Percentiles rank a stretch among this genome's conserved stretches.
Evolutionary conservation across 352 stramenopile genomes (phyloP).

Genomic region (Phytophthora crassamura): DNA sequence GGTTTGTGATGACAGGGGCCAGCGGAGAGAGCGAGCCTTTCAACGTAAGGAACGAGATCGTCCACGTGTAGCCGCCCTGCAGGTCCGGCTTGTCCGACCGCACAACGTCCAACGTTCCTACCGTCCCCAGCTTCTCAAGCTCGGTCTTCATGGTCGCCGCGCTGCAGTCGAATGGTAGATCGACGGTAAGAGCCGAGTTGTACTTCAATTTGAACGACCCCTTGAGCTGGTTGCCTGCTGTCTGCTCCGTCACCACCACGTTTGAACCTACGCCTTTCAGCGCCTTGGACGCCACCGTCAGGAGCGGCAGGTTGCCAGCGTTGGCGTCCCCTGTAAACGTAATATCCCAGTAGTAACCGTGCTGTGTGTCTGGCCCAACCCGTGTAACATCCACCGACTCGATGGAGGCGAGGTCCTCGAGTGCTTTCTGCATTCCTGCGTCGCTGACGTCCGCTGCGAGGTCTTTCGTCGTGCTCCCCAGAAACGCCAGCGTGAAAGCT

Average conservation of each 20-base stretch:
- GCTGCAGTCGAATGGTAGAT: slow-evolving; percentile 84
- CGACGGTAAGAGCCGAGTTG: slow-evolving; percentile 52
- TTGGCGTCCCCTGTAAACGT: slow-evolving; percentile 83
- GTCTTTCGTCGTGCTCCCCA: slow-evolving; percentile 86
- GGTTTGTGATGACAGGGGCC: slow-evolving; percentile 28
- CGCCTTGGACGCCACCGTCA: slow-evolving; percentile 55
- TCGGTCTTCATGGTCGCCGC: slow-evolving; percentile 71
- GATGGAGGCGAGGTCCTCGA: slow-evolving; percentile 68
- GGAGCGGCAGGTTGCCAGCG: slow-evolving; percentile 59
- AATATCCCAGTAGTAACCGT: slow-evolving; percentile 76
- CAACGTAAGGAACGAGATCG: slow-evolving; percentile 91
- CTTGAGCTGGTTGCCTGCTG: slow-evolving; percentile 69
- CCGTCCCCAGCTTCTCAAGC: slow-evolving; percentile 52
- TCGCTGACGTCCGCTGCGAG: slow-evolving; percentile 87
- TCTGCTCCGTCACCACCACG: slow-evolving; percentile 44
- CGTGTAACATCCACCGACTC: slow-evolving; percentile 68
- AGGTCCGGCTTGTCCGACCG: slow-evolving; percentile 69
- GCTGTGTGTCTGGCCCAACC: slow-evolving; percentile 57
- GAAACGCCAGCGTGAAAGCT: slow-evolving; percentile 93
- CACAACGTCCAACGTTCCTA: slow-evolving; percentile 68
- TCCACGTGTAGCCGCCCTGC: slow-evolving; percentile 94
- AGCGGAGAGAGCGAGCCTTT: slow-evolving; percentile 57
- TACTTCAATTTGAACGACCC: slow-evolving; percentile 74
- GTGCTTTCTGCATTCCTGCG: slow-evolving; percentile 58
- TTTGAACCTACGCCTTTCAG: slow-evolving; percentile 46